phyloP scores from a whole-genome alignment of 305 asterid species.

The Solanum chacoense region DNA sequence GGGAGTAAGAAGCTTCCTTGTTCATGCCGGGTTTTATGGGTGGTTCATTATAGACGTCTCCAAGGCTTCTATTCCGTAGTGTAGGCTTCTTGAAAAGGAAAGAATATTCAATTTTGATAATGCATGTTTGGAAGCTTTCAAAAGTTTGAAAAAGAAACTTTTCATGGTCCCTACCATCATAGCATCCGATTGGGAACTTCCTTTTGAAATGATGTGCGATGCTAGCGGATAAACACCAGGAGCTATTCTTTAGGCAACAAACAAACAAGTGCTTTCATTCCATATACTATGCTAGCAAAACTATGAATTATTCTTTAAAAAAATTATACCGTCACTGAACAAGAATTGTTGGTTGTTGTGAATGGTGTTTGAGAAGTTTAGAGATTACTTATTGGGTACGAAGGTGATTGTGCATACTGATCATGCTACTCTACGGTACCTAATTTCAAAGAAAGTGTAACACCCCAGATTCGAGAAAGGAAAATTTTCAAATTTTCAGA shows the following conservation, averaged over 20 bases:
- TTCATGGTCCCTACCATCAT: neutral
- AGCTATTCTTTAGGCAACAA: neutral
- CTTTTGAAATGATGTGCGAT: neutral
- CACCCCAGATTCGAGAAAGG: neutral
- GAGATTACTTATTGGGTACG: neutral
- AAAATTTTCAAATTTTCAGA: no score
- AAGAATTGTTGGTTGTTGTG: neutral
- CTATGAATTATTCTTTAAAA: neutral
- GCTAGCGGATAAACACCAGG: neutral
- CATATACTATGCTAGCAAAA: neutral
- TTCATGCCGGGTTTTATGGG: neutral
- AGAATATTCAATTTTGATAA: neutral
- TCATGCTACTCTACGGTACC: neutral
- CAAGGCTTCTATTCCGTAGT: neutral
- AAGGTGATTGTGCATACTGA: neutral
- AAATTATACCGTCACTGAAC: neutral
- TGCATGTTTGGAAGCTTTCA: neutral
- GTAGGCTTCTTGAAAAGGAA: neutral
- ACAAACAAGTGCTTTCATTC: neutral
- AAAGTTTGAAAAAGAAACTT: no score
- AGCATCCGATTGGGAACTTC: neutral
- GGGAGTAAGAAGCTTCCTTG: no score
- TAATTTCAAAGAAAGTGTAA: neutral
- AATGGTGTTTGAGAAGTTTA: neutral
- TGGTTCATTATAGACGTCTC: neutral